Evolutionary conservation across 2,329 filamentous ascomycete species (phyloP).

Genomic region (Elsinoe perseae): DNA sequence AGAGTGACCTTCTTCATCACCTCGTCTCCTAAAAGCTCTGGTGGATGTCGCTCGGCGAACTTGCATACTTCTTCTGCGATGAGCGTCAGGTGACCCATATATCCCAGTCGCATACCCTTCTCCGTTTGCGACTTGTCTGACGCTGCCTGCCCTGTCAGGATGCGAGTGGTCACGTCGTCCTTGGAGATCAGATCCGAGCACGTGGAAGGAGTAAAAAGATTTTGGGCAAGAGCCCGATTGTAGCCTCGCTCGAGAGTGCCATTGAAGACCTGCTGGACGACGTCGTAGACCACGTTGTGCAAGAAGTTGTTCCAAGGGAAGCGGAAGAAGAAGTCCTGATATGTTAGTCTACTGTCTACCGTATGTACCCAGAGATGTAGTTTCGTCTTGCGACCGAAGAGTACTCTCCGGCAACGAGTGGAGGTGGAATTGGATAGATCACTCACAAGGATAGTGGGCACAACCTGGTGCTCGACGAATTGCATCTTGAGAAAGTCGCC

Average conservation of each 20-base stretch:
- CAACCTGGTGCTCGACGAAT: constrained; percentile 89
- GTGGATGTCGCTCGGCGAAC: constrained; percentile 88
- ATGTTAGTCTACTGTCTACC: not conserved
- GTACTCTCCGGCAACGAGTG: not conserved
- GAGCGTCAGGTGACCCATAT: constrained; percentile 95
- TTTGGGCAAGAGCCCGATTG: constrained; percentile 81
- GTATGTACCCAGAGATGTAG: too few species aligned
- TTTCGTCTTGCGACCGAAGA: too few species aligned
- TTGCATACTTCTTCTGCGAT: constrained; percentile 98
- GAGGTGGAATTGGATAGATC: not conserved
- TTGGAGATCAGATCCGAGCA: constrained; percentile 45
- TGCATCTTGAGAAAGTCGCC: constrained; percentile 93
- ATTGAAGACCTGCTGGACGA: constrained; percentile 98
- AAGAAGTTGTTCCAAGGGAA: constrained; percentile 99
- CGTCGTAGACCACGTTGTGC: constrained; percentile 98
- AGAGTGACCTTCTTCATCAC: constrained; percentile 86
- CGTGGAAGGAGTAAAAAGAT: constrained; percentile 55
- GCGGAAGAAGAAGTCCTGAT: constrained; percentile 88
- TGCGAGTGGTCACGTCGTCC: constrained; percentile 80
- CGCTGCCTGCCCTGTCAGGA: constrained; percentile 79
- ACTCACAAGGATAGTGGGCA: constrained; percentile 87
- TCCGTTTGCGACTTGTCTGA: constrained; percentile 79
- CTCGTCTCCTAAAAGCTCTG: constrained; percentile 72
- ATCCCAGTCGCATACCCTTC: constrained; percentile 85
- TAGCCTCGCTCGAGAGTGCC: constrained; percentile 94